A percentile compares a stretch with the other conserved stretches of the same genome.
Conservation (phyloP, 23 red algal genomes). For the Gracilaria vermiculophylla region DNA sequence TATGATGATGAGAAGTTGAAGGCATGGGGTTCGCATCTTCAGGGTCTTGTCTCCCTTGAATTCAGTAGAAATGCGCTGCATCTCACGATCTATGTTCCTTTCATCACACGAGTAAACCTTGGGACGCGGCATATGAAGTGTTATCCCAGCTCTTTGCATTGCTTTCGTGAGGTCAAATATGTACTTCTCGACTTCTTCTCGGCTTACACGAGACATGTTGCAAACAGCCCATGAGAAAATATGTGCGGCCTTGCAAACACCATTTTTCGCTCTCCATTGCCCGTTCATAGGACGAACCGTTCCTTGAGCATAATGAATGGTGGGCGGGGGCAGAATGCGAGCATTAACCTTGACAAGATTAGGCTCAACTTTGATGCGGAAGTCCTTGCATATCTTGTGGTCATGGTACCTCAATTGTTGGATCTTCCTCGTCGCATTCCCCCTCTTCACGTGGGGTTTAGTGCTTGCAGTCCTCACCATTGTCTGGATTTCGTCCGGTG, state of each 20-base stretch:
- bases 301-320: slow-evolving; percentile 1
- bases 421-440: slow-evolving; percentile 2
- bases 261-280: slow-evolving; percentile 43
- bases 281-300: slow-evolving; percentile 17
- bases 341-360: slow-evolving; percentile 30
- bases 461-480: slow-evolving; percentile 55
- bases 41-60: not conserved
- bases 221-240: slow-evolving; percentile 46
- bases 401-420: slow-evolving; percentile 11
- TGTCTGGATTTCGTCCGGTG: slow-evolving; percentile 20
- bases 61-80: slow-evolving; percentile 5
- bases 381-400: slow-evolving; percentile 27
- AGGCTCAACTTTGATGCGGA: slow-evolving; percentile 29
- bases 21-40: slow-evolving; percentile 8
- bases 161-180: slow-evolving; percentile 5
- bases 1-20: slow-evolving; percentile 61
- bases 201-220: not conserved
- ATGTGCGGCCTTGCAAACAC: not conserved
- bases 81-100: not conserved
- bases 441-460: slow-evolving; percentile 6
- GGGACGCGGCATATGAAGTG: not conserved
- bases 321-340: slow-evolving; percentile 38
- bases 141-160: not conserved
- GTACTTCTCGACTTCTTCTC: slow-evolving; percentile 7
- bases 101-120: not conserved